phyloP scores from a whole-genome alignment of 78 protist genomes.

The Diacronema lutheri region DNA sequence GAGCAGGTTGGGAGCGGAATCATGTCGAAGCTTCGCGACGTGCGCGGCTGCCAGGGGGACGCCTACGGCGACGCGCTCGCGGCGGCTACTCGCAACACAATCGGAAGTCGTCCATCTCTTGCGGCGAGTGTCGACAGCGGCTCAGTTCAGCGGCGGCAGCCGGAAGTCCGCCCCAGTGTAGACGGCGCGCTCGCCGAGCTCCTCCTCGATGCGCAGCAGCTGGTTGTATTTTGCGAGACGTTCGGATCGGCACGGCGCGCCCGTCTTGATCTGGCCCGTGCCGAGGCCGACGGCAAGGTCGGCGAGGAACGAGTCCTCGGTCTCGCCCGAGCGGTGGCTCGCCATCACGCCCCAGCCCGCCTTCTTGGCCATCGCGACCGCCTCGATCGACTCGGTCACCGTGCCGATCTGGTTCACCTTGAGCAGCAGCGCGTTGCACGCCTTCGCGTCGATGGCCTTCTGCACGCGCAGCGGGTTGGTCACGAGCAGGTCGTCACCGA shows the following conservation, averaged over 20 bases:
- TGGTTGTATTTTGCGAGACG: constrained; percentile 95
- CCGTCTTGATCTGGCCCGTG: constrained; percentile 84
- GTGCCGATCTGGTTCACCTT: constrained; percentile 97
- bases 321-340: constrained; percentile 96
- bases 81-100: no score
- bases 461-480: constrained; percentile 93
- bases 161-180: constrained; percentile 11
- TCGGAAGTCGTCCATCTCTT: no score
- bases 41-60: no score
- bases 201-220: constrained; percentile 88
- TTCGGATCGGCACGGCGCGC: constrained; percentile 31
- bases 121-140: no score
- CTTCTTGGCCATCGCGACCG: constrained; percentile 54
- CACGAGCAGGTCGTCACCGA: constrained; percentile 96
- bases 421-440: constrained; percentile 95
- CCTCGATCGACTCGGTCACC: constrained; percentile 84
- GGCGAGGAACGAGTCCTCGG: constrained; percentile 87
- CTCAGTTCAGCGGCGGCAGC: no score
- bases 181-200: constrained; percentile 30
- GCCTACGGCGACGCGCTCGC: no score
- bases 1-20: no score
- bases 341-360: constrained; percentile 97
- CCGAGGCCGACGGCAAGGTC: constrained; percentile 96
- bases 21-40: no score
- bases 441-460: constrained; percentile 81